Evolutionary conservation across 768 basidiomycete species (phyloP), one percentile per base, ranked within the genome.

Genomic region (Agaricus bisporus): DNA sequence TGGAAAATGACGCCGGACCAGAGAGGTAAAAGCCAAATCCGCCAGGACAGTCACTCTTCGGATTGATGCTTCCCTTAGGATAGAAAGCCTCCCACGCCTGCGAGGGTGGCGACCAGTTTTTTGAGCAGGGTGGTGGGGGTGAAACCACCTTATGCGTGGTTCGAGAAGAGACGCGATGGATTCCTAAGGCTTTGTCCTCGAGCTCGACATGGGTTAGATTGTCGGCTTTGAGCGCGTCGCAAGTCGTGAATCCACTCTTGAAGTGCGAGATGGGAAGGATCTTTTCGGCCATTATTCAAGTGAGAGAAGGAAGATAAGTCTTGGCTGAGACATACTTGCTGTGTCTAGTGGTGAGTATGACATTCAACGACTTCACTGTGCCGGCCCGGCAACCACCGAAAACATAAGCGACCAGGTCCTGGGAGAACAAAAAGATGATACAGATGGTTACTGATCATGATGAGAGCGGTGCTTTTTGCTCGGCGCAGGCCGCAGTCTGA

Each of bases 21-120:
- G 69, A 64, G 17, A 87, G 61, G 66, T 89, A 88, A 66, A 89
- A 85, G 2, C 83, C 79, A 59, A 87, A 86, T 4, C 88, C 88
- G 1, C 85, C 83, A 1, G 76, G 74, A 4, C 78, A 70, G 2
- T 65, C 49, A 2, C 65, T 74, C 11, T 69, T 68, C 4, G 85
- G 85, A 53, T 81, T 84, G 58, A 83, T 77, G 63, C 81, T 83
- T 0, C 83, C 84, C 52, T 73, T 61, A 0, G 81, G 78, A 59
- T 81, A 87, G 18, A 74, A 67, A 0, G 83, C 82, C 61, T 85
- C 81, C 83, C 83, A 86, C 17, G 82, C 81, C 7, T 50, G 42
- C 2, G 51, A 49, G 1, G 71, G 70, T 2, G 61, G 26, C 11
- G 63, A 55, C 17, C 60, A 18, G 8, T 38, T 41, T 41, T 37